Percentiles rank a stretch among this genome's conserved stretches.
Conservation (phyloP, 2,329 filamentous ascomycete species). For the Epichloe hybrida region DNA sequence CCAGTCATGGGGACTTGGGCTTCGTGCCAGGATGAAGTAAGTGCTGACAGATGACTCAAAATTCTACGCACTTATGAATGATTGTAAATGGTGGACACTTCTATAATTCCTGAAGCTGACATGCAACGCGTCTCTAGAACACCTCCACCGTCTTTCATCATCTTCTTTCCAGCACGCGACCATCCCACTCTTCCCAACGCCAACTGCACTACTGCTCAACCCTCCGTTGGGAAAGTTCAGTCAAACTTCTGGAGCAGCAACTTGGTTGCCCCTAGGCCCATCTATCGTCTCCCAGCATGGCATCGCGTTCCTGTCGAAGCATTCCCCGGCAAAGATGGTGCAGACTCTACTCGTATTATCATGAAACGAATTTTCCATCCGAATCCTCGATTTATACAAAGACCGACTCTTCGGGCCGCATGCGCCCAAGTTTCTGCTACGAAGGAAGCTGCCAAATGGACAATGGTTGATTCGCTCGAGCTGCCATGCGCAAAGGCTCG, state of each 20-base stretch:
- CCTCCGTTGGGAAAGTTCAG: neutral
- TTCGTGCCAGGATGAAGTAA: conserved; percentile 7
- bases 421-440: neutral
- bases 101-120: conserved; percentile 8
- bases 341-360: conserved; percentile 10
- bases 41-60: neutral
- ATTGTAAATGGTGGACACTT: neutral
- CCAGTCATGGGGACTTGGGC: conserved; percentile 8
- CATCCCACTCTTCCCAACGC: neutral
- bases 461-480: neutral
- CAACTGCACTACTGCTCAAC: neutral
- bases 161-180: conserved; percentile 13
- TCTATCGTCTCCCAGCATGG: conserved; percentile 17
- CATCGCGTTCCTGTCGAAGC: conserved; percentile 15
- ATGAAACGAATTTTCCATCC: conserved; percentile 20
- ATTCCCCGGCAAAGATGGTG: conserved; percentile 9
- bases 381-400: neutral
- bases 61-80: no score
- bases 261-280: conserved; percentile 10
- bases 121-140: conserved; percentile 7
- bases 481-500: conserved; percentile 6
- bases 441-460: conserved; percentile 1
- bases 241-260: conserved; percentile 10
- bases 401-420: neutral
- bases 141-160: conserved; percentile 13